Percentiles rank a stretch among this genome's conserved stretches.
phyloP scores from a whole-genome alignment of 352 stramenopile genomes.

The Globisporangium paroecandrum region DNA sequence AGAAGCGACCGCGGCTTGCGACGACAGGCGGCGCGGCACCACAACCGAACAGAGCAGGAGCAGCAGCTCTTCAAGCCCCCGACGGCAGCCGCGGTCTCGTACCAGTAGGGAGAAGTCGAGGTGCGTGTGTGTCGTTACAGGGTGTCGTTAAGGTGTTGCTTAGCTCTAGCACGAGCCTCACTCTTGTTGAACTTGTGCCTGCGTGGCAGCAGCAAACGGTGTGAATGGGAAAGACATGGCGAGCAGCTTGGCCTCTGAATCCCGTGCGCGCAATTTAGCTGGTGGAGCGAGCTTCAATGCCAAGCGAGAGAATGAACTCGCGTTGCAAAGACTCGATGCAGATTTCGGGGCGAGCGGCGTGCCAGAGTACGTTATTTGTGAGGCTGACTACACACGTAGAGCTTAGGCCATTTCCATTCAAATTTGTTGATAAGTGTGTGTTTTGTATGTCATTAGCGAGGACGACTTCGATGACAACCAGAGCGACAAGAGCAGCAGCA shows the following conservation, averaged over 20 bases:
- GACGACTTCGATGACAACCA: slow-evolving; percentile 23
- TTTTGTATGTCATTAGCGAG: neutral
- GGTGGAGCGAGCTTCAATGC: neutral
- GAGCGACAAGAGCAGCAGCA: slow-evolving; percentile 16
- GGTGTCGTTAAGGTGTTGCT: neutral
- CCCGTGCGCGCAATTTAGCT: neutral
- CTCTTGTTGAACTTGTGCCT: neutral
- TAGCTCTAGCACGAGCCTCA: neutral
- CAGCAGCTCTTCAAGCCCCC: neutral
- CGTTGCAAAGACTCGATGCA: slow-evolving; percentile 8
- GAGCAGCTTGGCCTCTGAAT: neutral
- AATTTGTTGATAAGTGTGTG: neutral
- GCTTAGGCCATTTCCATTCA: neutral
- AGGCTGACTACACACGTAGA: neutral
- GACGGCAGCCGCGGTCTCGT: neutral
- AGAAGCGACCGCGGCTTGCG: slow-evolving; percentile 15
- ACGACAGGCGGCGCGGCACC: neutral
- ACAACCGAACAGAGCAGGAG: neutral
- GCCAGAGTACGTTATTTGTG: slow-evolving; percentile 5
- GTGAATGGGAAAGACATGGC: neutral
- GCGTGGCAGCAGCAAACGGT: neutral
- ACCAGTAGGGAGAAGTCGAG: neutral
- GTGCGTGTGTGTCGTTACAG: neutral
- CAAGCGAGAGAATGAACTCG: neutral
- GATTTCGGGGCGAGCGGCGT: slow-evolving; percentile 1